Percentiles rank a stretch among this genome's conserved stretches.
phyloP scores from a whole-genome alignment of 83 land plant species.

The Picea mariana region DNA sequence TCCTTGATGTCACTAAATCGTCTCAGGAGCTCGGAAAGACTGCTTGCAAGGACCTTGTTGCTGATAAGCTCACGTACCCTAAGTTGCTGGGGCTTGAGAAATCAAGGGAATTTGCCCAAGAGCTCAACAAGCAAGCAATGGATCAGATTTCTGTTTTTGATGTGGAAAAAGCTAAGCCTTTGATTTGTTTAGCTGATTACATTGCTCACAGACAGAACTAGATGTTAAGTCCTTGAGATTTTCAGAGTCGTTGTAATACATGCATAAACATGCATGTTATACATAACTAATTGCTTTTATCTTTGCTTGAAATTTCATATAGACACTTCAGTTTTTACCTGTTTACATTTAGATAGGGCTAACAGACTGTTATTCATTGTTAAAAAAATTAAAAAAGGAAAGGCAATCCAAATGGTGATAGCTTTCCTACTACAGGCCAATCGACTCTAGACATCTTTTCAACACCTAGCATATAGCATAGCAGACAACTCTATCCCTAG shows the following conservation, averaged over 20 bases:
- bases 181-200: conserved; percentile 59
- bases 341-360: background rate
- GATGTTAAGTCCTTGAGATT: background rate
- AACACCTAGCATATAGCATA: background rate
- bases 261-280: background rate
- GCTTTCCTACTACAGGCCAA: background rate
- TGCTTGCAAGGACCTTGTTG: conserved; percentile 56
- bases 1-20: conserved; percentile 64
- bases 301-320: background rate
- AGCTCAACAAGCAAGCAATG: conserved; percentile 47
- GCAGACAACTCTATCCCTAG: too few species aligned
- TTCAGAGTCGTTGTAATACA: background rate
- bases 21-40: conserved; percentile 68
- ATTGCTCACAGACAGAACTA: conserved; percentile 59
- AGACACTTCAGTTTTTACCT: background rate
- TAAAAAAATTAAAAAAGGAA: background rate
- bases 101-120: conserved; percentile 52
- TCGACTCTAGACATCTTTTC: background rate
- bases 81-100: conserved; percentile 59
- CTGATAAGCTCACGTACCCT: conserved; percentile 65
- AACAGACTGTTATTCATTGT: background rate
- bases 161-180: conserved; percentile 44
- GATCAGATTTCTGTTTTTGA: conserved; percentile 53
- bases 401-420: background rate
- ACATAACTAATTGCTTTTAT: background rate